Evolutionary conservation across 345 rosid species (phyloP).

Genomic region (Trapa bicornis): DNA sequence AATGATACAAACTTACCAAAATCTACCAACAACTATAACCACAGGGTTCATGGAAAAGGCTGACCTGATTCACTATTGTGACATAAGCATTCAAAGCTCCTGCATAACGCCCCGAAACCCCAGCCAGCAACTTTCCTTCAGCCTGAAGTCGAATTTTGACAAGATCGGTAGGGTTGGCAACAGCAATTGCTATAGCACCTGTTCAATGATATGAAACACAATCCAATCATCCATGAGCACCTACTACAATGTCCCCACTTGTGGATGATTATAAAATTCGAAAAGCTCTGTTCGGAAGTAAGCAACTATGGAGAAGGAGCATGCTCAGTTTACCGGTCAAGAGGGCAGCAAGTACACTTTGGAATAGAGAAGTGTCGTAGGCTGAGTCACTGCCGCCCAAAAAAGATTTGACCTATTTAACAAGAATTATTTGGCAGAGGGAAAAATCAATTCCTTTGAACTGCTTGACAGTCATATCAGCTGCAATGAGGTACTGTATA

Average conservation of each 20-base stretch:
- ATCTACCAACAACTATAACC: neutral
- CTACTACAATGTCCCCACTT: neutral
- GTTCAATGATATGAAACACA: constrained; percentile 11
- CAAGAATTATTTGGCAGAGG: constrained; percentile 10
- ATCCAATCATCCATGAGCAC: neutral
- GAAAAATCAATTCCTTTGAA: constrained; percentile 6
- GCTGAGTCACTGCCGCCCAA: constrained; percentile 69
- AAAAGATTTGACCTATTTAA: constrained; percentile 69
- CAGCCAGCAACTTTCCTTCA: constrained; percentile 80
- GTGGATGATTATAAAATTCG: neutral
- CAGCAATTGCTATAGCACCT: constrained; percentile 84
- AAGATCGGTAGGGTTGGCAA: constrained; percentile 95
- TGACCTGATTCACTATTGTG: constrained; percentile 63
- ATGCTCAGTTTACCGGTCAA: constrained; percentile 47
- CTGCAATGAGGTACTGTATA: constrained; percentile 12
- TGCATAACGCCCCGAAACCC: constrained; percentile 74
- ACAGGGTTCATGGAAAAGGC: constrained; percentile 11
- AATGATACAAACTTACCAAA: neutral
- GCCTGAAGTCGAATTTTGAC: constrained; percentile 94
- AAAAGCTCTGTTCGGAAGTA: neutral
- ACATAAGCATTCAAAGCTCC: constrained; percentile 83
- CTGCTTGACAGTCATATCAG: constrained; percentile 5
- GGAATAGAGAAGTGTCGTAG: constrained; percentile 73
- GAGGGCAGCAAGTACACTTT: constrained; percentile 79
- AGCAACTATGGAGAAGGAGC: constrained; percentile 2